These are phyloP conservation scores for Drechslerella dactyloides DNA, from an alignment of 2,329 filamentous ascomycete species.

Conservation along the genomic window DNA sequence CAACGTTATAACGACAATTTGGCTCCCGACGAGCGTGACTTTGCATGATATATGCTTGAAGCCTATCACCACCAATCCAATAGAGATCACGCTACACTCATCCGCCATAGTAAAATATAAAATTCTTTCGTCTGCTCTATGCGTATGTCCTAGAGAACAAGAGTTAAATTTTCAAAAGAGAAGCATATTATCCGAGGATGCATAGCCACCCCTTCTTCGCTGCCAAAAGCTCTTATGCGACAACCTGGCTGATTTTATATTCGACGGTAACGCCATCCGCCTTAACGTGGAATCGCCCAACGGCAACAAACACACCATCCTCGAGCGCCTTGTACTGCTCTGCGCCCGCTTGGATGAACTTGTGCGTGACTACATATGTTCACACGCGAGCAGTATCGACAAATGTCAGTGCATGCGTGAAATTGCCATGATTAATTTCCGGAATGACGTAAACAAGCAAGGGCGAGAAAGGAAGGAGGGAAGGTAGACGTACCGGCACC, in stretches of 20 bases:
- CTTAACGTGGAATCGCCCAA: constrained; percentile 59
- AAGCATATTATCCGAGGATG: too few relatives aligned
- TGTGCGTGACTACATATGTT: constrained; percentile 58
- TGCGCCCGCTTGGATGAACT: constrained; percentile 59
- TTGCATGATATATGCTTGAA: too few relatives aligned
- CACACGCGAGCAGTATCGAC: background rate
- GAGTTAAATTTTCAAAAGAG: too few relatives aligned
- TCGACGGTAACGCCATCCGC: constrained; percentile 56
- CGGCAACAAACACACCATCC: constrained; percentile 59
- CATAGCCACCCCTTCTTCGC: too few relatives aligned
- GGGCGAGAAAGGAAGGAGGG: constrained; percentile 51
- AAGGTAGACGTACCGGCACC: constrained; percentile 56
- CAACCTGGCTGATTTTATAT: constrained; percentile 60
- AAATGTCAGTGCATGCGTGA: background rate
- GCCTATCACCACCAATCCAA: too few relatives aligned
- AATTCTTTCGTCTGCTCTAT: too few relatives aligned
- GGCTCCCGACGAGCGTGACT: too few relatives aligned
- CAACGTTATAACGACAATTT: too few relatives aligned
- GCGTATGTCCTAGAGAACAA: too few relatives aligned
- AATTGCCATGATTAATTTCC: background rate
- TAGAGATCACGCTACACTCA: too few relatives aligned
- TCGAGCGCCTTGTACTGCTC: constrained; percentile 57
- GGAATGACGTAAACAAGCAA: background rate
- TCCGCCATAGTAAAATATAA: too few relatives aligned
- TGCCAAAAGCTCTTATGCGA: constrained; percentile 14